Base-by-base conservation (phyloP, 331 rosid species). In the Dryas integrifolia region DNA sequence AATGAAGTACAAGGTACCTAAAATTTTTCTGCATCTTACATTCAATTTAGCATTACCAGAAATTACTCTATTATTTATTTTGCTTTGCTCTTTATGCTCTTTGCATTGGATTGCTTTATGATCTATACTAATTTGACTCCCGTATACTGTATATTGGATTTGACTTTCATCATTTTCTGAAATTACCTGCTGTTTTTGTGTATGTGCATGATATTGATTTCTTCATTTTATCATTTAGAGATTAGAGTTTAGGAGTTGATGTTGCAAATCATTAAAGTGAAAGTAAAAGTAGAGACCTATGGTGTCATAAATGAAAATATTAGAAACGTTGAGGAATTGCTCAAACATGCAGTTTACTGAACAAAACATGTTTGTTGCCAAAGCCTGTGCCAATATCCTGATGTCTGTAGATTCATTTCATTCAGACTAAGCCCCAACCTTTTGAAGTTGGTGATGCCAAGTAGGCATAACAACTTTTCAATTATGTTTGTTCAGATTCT, bases 1-100 rank as follows among this genome's bases (percentile, higher is more conserved):
- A 74, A 56, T 76, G 92, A 84, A 73, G 81, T 82, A 38, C 92
- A 84, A 43, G 96, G 98, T 94, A 76, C 61, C 35, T 12, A 9
- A 58, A 56, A 13, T 56, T 39, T 69, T 15, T 58, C n/a, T 78
- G 45, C 40, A 51, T 75, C 51, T 64, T 59, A 44, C 24, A 16
- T 55, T 65, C 16, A 45, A 64, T 50, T 50, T 14, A 44, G 72
- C 48, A 66, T 78, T 64, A 10, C 65, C 45, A 9, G 70, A 65
- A 49, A 59, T 9, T 35, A 50, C 18, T 24, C 43, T 57, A 18
- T 35, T 3, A 26, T 75, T 40, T 57, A 13, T 30, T 18, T 75
- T 2, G 11, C 44, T 50, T 67, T 41, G 45, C 13, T n/a, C 9
- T 74, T 64, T 43, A 11, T 62, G 67, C 21, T 63, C 24, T 41